Base-by-base conservation (phyloP, 2,329 filamentous ascomycete genomes). In the Fusarium poae region DNA sequence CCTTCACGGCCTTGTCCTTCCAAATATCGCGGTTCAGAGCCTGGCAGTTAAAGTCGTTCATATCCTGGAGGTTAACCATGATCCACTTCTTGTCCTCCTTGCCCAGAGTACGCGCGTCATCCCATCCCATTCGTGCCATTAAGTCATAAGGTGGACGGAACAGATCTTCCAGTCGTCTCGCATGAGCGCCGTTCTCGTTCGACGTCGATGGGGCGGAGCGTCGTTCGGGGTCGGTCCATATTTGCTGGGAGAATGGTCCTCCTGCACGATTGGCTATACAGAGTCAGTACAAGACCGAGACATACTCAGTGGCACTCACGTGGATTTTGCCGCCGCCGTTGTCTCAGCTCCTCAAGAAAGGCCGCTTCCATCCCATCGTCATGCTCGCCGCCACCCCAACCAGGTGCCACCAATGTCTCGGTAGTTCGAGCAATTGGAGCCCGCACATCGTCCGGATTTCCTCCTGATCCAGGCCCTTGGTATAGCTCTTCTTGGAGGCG, bases 11-110 rank as follows among this genome's bases (percentile, higher is more conserved):
- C 20, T 87, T 79, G 72, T 97, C 92, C 80, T 97, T 97, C 96
- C 96, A 99, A 55, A 98, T 89, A 77, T 99, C 96, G 44, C 96
- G 88, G 77, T 99, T 99, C 20, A 99, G 83, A 4, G 92, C 87
- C 78, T 99, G 96, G 79, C 96, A 99, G 79, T 96, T 92, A 78
- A 99, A 99, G 74, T 97, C 90, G 35, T 92, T 92, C 70, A 92
- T 89, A 77, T 99, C 94, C 79, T 99, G 96, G 18, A 99, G 89
- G 77, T 99, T 98, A 66, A 97, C 93, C 72, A 99, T 80, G 48
- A 99, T 87, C 96, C 96, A 99, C 79, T 97, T 97, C 83, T 93
- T 90, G 29, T 90, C 86, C 45, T 94, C 92, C 77, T 96, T 97
- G 63, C 95, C 96, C 72, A 94, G 85, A 18, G 94, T 88, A 55